Percentiles rank a stretch among this genome's conserved stretches.
Evolutionary conservation across 208 protist species (phyloP).

Genomic region (Acanthamoeba sp.): DNA sequence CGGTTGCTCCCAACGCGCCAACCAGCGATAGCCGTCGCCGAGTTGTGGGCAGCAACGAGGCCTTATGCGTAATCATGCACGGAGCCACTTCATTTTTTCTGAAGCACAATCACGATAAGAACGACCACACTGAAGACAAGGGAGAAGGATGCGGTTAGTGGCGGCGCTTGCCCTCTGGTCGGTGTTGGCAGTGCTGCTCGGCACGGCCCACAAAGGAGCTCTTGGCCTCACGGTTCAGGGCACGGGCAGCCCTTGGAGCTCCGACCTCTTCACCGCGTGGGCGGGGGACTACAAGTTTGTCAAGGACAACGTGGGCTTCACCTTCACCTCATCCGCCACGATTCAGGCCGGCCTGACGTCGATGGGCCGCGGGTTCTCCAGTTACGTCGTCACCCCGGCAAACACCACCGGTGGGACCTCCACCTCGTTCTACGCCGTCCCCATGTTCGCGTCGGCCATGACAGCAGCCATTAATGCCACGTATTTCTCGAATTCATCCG

Average conservation of each 20-base stretch:
- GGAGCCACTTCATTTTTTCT: too few species aligned
- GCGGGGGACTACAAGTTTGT: not conserved
- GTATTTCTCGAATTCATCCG: not conserved
- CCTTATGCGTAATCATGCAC: too few species aligned
- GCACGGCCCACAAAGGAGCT: not conserved
- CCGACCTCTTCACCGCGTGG: conserved; percentile 4
- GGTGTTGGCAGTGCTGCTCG: not conserved
- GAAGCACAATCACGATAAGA: too few species aligned
- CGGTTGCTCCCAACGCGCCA: too few species aligned
- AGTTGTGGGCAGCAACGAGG: too few species aligned
- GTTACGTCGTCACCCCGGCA: not conserved
- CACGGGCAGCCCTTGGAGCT: not conserved
- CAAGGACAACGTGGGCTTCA: conserved; percentile 23
- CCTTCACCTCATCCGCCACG: not conserved
- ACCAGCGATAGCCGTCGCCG: too few species aligned
- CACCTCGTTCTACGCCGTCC: not conserved
- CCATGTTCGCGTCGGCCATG: not conserved
- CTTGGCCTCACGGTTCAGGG: not conserved
- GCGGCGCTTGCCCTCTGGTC: not conserved
- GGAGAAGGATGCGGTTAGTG: too few species aligned
- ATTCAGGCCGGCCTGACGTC: not conserved
- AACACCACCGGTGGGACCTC: not conserved
- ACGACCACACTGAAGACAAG: too few species aligned
- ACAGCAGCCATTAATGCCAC: not conserved
- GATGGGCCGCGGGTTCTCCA: not conserved